Percentiles rank a stretch among this genome's conserved stretches.
Evolutionary conservation across 352 stramenopile genomes (phyloP).

Genomic region (Globisporangium cylindrosporum): DNA sequence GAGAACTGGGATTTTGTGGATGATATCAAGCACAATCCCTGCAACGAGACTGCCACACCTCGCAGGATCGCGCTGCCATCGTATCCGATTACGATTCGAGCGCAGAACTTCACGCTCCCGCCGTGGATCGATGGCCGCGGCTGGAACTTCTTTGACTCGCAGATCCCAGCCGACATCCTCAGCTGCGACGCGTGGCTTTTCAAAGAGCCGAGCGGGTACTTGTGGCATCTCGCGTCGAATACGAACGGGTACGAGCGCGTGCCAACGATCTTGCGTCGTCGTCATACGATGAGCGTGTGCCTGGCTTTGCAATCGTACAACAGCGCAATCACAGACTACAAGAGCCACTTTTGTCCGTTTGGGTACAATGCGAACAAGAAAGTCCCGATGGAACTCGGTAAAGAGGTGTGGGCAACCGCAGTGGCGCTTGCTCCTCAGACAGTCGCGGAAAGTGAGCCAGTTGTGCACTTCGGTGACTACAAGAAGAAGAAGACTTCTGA

Average conservation of each 20-base stretch:
- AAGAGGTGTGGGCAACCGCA: constrained; percentile 41
- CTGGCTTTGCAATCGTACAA: constrained; percentile 75
- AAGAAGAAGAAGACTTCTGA: constrained; percentile 28
- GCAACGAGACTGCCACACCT: constrained; percentile 32
- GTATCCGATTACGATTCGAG: constrained; percentile 74
- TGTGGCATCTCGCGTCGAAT: constrained; percentile 72
- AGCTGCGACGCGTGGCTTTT: constrained; percentile 76
- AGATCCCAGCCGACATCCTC: constrained; percentile 63
- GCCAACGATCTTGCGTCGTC: constrained; percentile 72
- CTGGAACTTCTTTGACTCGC: constrained; percentile 67
- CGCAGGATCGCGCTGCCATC: constrained; percentile 52
- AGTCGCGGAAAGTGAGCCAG: constrained; percentile 24
- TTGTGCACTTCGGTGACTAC: constrained; percentile 49
- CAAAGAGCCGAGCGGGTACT: constrained; percentile 39
- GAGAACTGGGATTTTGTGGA: constrained; percentile 89
- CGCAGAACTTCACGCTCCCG: constrained; percentile 68
- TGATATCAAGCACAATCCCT: constrained; percentile 75
- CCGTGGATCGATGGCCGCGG: constrained; percentile 75
- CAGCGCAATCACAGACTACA: constrained; percentile 51
- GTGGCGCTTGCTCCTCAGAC: constrained; percentile 35
- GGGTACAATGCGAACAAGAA: constrained; percentile 74
- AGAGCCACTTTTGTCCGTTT: constrained; percentile 41
- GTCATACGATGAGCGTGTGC: constrained; percentile 72
- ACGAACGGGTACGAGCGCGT: constrained; percentile 78
- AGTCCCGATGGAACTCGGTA: constrained; percentile 56